Conservation (phyloP, 768 basidiomycete species). For the Pisolithus marmoratus region DNA sequence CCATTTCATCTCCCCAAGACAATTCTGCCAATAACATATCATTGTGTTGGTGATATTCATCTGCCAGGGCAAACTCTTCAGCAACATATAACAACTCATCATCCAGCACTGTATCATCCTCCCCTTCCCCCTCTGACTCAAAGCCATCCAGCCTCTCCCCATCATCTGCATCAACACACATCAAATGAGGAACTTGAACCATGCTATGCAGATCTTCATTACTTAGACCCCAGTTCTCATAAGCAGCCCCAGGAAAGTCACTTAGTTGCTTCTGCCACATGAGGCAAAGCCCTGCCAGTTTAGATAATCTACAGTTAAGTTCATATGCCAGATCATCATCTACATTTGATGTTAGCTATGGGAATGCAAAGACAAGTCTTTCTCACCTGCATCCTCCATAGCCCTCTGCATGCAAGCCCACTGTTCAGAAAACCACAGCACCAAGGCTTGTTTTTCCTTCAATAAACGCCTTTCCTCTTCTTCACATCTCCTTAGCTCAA, state of each 20-base stretch:
- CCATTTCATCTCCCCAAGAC: no score
- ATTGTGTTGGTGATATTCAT: no score
- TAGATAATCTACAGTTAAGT: not conserved
- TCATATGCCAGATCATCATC: not conserved
- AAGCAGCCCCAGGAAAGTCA: not conserved
- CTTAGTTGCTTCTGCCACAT: not conserved
- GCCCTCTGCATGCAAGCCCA: constrained; percentile 11
- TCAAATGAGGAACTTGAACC: not conserved
- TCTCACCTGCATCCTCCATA: constrained; percentile 3
- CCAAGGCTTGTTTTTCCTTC: constrained; percentile 14
- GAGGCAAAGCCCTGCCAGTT: not conserved
- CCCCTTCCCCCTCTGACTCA: no score
- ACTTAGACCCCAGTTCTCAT: not conserved
- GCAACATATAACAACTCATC: no score
- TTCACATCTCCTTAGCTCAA: no score
- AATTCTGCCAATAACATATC: no score
- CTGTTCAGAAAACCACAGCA: constrained; percentile 23
- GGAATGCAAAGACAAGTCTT: not conserved
- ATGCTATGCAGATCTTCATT: not conserved
- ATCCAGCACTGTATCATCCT: no score
- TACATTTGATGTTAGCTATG: not conserved
- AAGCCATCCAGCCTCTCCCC: no score
- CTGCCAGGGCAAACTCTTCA: no score
- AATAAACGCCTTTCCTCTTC: constrained; percentile 7
- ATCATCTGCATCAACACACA: no score